Percentiles rank a stretch among this genome's conserved stretches.
phyloP scores from a whole-genome alignment of 306 rosid species.

The Begonia fuchsioides region DNA sequence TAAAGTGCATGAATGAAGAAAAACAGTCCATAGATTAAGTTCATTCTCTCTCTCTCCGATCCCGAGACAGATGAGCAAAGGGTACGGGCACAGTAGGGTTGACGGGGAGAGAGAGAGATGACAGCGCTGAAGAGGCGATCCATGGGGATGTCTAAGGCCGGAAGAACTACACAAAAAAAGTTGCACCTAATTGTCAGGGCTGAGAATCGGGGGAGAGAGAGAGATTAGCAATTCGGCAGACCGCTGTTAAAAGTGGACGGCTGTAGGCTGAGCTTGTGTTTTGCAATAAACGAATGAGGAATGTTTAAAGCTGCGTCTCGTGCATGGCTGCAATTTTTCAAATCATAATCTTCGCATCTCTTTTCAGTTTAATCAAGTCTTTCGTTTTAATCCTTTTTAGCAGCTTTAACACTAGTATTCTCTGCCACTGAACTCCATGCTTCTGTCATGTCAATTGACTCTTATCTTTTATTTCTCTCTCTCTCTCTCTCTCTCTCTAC shows the following conservation, averaged over 20 bases:
- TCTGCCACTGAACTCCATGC: slow-evolving; percentile 1
- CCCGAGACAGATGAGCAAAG: background rate
- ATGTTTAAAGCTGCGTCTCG: slow-evolving; percentile 34
- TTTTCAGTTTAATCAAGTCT: background rate
- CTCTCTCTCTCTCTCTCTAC: background rate
- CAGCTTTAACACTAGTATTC: background rate
- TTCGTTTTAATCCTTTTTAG: background rate
- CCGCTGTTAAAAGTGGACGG: slow-evolving; percentile 7
- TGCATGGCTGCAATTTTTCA: background rate
- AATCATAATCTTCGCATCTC: background rate
- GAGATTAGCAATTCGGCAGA: slow-evolving; percentile 11
- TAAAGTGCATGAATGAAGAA: no score
- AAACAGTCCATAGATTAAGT: no score
- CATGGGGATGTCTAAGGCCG: slow-evolving; percentile 26
- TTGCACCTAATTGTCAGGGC: slow-evolving; percentile 19
- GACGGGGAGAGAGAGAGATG: background rate
- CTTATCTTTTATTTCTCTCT: background rate
- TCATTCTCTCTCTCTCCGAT: background rate
- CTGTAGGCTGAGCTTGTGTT: slow-evolving; percentile 4
- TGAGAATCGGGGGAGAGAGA: slow-evolving; percentile 2
- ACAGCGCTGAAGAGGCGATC: background rate
- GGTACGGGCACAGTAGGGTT: background rate
- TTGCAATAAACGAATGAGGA: slow-evolving; percentile 20
- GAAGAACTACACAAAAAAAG: slow-evolving; percentile 42
- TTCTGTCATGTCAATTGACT: background rate